These are phyloP conservation scores for Calycina herbarum DNA, from an alignment of 2,329 filamentous ascomycete genomes.

Conservation along the genomic window DNA sequence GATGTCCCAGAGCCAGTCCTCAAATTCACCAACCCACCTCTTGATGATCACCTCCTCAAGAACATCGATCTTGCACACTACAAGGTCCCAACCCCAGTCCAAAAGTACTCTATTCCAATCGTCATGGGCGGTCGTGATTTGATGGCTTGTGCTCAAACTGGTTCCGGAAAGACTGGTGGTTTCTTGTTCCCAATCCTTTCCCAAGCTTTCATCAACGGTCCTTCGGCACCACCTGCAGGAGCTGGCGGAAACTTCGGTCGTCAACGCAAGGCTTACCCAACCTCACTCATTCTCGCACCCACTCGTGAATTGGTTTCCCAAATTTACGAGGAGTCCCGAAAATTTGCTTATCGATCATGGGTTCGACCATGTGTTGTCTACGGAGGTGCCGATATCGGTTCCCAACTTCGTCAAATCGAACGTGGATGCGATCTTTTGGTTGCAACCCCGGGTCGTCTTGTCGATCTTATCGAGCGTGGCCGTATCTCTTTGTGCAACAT, in stretches of 20 bases:
- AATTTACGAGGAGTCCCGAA: slow-evolving; percentile 96
- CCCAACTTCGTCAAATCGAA: slow-evolving; percentile 97
- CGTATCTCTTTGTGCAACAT: slow-evolving; percentile 97
- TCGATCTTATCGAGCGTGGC: slow-evolving; percentile 97
- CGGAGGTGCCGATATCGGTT: slow-evolving; percentile 97
- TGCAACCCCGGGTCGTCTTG: slow-evolving; percentile 93
- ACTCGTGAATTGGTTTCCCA: slow-evolving; percentile 98
- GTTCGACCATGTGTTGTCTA: slow-evolving; percentile 98
- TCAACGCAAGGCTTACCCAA: slow-evolving; percentile 97
- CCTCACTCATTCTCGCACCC: slow-evolving; percentile 90
- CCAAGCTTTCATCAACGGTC: slow-evolving; percentile 91
- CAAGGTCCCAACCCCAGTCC: slow-evolving; percentile 93
- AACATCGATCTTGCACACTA: slow-evolving; percentile 96
- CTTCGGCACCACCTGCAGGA: slow-evolving; percentile 65
- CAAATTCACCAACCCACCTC: slow-evolving; percentile 88
- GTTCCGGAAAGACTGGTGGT: slow-evolving; percentile 99
- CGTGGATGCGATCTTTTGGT: slow-evolving; percentile 95
- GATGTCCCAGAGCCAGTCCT: slow-evolving; percentile 91
- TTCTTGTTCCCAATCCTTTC: slow-evolving; percentile 99
- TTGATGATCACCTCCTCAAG: slow-evolving; percentile 87
- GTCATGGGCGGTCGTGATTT: slow-evolving; percentile 97
- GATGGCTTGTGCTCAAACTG: slow-evolving; percentile 99
- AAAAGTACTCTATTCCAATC: slow-evolving; percentile 99
- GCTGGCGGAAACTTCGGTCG: slow-evolving; percentile 77
- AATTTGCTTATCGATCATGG: slow-evolving; percentile 99